Evolutionary conservation across 2,329 filamentous ascomycete genomes (phyloP).

Genomic region (Capronia epimyces): DNA sequence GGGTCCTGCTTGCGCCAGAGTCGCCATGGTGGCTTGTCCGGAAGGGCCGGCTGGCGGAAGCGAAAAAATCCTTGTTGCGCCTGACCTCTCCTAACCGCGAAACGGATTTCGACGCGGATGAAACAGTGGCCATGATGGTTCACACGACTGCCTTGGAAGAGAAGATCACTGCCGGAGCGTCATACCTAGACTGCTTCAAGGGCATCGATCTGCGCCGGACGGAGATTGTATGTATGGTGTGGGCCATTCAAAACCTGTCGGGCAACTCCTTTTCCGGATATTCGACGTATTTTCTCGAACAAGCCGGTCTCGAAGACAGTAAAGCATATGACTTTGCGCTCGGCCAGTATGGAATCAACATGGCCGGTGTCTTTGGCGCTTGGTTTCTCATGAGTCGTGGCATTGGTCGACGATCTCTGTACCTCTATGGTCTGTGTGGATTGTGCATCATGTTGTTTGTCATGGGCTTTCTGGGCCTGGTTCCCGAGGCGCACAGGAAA

Average conservation of each 20-base stretch:
- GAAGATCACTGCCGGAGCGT: conserved; percentile 64
- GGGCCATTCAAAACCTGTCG: conserved; percentile 59
- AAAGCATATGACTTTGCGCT: conserved; percentile 41
- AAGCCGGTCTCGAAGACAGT: conserved; percentile 36
- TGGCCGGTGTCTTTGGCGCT: conserved; percentile 69
- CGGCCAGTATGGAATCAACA: conserved; percentile 39
- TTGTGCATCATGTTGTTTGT: conserved; percentile 72
- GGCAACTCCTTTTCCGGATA: conserved; percentile 62
- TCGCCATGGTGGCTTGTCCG: conserved; percentile 50
- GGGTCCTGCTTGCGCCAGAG: conserved; percentile 46
- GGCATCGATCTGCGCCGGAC: conserved; percentile 73
- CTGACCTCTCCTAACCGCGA: conserved; percentile 48
- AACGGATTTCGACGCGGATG: conserved; percentile 71
- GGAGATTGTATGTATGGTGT: conserved; percentile 63
- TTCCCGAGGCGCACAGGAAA: conserved; percentile 54
- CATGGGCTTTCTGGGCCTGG: conserved; percentile 77
- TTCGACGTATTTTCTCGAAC: conserved; percentile 46
- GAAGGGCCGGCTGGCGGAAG: conserved; percentile 43
- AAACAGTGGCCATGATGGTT: conserved; percentile 87
- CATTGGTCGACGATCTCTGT: conserved; percentile 69
- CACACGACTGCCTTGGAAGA: conserved; percentile 79
- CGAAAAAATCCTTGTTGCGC: conserved; percentile 40
- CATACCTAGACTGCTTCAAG: conserved; percentile 77
- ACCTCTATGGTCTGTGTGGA: conserved; percentile 67
- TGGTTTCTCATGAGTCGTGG: conserved; percentile 74